Base-by-base conservation (phyloP, 2,329 filamentous ascomycete species). In the Fusarium nurragi region DNA sequence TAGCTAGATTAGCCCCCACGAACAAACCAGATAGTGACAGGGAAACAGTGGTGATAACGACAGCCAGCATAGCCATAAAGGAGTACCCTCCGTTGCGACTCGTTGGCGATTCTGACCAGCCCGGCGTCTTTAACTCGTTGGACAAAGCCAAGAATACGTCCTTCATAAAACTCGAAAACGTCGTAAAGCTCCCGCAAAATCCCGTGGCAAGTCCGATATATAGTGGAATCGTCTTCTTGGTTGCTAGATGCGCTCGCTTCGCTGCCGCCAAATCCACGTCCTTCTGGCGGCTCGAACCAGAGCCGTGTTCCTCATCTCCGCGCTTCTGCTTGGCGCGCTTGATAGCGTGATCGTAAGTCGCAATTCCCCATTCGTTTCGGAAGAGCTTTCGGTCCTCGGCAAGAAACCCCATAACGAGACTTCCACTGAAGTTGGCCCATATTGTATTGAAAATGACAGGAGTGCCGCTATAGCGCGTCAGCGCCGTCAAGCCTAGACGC, bases 161-260 rank as follows among this genome's bases (percentile, higher is more conserved):
- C 8, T 91, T 85, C 43, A 94, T 88, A 74, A 97, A 96, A 19
- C 89, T 88, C 0, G 93, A 97, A 77, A 97, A 97, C 11, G 90
- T 94, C 0, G 94, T 97, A 72, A 95, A 92, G 67, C 91, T 94
- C 62, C 94, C 92, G 71, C 93, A 97, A 76, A 95, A 95, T 12
- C 91, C 94, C 0, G 91, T 97, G 0, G 92, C 87, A 7, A 97
- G 85, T 47, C 91, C 94, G 57, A 97, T 90, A 73, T 96, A 97
- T 1, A 97, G 81, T 0, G 94, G 94, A 25, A 97, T 90, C 0
- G 91, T 91, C 80, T 96, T 97, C 75, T 97, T 97, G 25, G 82
- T 78, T 6, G 87, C 81, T 34, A 84, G 75, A 72, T 91, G 86
- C 2, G 82, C 82, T 72, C 89, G 85, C 68, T 83, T 84, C 6